Conservation (phyloP, 345 rosid species). For the Microcos paniculata region DNA sequence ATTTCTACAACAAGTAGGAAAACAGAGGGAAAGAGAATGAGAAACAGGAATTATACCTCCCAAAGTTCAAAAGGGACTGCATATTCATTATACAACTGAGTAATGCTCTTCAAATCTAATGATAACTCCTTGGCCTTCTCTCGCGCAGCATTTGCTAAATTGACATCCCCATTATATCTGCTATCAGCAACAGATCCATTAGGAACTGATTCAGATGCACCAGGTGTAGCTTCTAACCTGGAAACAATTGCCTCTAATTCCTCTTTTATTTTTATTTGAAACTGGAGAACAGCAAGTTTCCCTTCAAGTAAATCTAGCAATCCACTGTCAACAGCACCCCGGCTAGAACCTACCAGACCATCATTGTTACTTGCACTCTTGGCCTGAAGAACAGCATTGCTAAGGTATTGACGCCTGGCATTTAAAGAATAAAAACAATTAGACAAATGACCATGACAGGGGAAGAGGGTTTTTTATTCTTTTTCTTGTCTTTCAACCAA, state of each 20-base stretch:
- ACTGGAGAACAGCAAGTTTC: constrained; percentile 83
- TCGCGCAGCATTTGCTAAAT: constrained; percentile 49
- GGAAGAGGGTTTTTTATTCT: too few species aligned
- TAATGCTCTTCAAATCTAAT: constrained; percentile 84
- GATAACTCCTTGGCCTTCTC: constrained; percentile 93
- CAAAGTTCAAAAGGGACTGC: constrained; percentile 97
- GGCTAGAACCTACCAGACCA: constrained; percentile 52
- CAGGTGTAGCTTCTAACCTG: constrained; percentile 47
- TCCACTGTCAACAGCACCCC: constrained; percentile 63
- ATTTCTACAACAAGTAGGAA: not conserved
- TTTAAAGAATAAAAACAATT: constrained; percentile 27
- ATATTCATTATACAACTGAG: constrained; percentile 92
- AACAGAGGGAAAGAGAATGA: not conserved
- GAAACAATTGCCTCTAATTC: constrained; percentile 75
- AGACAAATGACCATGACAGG: constrained; percentile 18
- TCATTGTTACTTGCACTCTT: constrained; percentile 74
- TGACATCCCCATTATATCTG: constrained; percentile 37
- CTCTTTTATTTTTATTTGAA: constrained; percentile 88
- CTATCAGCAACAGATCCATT: constrained; percentile 46
- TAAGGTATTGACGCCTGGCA: constrained; percentile 78
- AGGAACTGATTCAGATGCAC: constrained; percentile 53
- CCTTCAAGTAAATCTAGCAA: constrained; percentile 96
- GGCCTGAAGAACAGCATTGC: constrained; percentile 95
- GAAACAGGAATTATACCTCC: constrained; percentile 60
- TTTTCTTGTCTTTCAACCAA: not conserved